Conservation (phyloP, 1,139 yeast genomes). For the Spencermartinsiella ligniputridi region DNA sequence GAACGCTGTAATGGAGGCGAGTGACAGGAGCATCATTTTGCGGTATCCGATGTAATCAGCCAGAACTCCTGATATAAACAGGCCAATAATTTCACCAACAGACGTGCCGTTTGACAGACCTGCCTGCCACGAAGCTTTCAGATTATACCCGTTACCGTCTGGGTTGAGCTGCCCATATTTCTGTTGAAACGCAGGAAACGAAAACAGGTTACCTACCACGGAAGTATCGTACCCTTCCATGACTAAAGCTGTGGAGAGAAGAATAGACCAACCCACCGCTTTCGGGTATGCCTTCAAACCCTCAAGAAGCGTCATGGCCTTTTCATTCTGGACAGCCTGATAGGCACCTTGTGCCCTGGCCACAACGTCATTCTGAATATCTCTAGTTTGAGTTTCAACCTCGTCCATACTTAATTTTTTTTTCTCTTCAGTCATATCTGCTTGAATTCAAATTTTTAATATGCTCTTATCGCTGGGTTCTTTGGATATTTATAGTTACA, state of each 20-base stretch:
- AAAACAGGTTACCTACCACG: slow-evolving; percentile 38
- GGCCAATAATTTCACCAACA: slow-evolving; percentile 39
- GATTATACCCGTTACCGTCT: slow-evolving; percentile 29
- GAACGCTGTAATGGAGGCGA: slow-evolving; percentile 30
- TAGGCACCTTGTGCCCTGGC: slow-evolving; percentile 1
- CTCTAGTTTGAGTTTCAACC: background rate
- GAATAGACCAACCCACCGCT: slow-evolving; percentile 41
- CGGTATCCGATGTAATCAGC: slow-evolving; percentile 42
- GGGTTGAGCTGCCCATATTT: slow-evolving; percentile 36
- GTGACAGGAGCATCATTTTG: slow-evolving; percentile 34
- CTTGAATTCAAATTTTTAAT: background rate
- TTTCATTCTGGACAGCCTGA: slow-evolving; percentile 4
- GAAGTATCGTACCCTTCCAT: slow-evolving; percentile 45
- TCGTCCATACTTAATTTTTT: background rate
- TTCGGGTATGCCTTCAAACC: slow-evolving; percentile 35
- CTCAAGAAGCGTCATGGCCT: slow-evolving; percentile 6
- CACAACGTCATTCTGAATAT: background rate
- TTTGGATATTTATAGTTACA: background rate
- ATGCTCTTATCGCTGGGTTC: background rate
- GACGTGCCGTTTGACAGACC: slow-evolving; percentile 38
- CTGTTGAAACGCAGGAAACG: slow-evolving; percentile 37
- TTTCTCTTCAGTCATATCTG: background rate
- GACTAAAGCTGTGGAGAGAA: slow-evolving; percentile 38
- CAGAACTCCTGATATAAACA: slow-evolving; percentile 37
- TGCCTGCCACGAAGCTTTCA: slow-evolving; percentile 45